Base-by-base conservation (phyloP, 352 stramenopile species). In the Globisporangium megalacanthum region DNA sequence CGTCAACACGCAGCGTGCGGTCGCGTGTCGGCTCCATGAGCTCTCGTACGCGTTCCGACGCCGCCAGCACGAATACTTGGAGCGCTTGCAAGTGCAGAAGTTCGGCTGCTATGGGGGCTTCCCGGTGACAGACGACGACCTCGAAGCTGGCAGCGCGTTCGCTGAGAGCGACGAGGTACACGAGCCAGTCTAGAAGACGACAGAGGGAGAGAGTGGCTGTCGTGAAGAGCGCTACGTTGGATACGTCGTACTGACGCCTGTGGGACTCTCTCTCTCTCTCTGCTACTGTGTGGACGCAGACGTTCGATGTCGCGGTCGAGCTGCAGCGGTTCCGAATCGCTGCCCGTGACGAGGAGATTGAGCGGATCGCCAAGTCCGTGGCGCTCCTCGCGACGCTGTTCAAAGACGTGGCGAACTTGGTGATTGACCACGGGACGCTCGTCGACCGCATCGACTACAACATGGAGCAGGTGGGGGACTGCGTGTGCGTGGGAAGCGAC, bases 391-490 rank as follows among this genome's bases (percentile, higher is more conserved):
- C 83, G 15, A 81, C 71, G 5, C 75, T 93, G 37, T 93, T 93
- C 60, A 88, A 89, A 48, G 81, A 90, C 57, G 74, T 93, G 14
- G 78, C 83, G 0, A 78, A 83, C 44, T 88, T 93, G 74, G 83
- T 92, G 33, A 92, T 93, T 45, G 79, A 90, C 48, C 83, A 93
- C 58, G 83, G 83, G 25, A 89, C 81, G 20, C 65, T 93, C 29
- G 67, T 93, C n/a, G 83, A 93, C 57, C 75, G 83, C 6, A 93
- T 93, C 56, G 83, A 93, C 67, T 93, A 89, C 72, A 93, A 93
- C 69, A 92, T 93, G 79, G 78, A 89, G 35, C 77, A 90, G 75
- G 82, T 90, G 64, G 7, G 49, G 17, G 29, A 42, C 13, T 54
- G 19, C 52, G 20, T 55, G 3, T 4, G 22, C 8, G n/a, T 46